These are phyloP conservation scores for Fusarium citri DNA, from an alignment of 2,329 filamentous ascomycete species.

Conservation along the genomic window DNA sequence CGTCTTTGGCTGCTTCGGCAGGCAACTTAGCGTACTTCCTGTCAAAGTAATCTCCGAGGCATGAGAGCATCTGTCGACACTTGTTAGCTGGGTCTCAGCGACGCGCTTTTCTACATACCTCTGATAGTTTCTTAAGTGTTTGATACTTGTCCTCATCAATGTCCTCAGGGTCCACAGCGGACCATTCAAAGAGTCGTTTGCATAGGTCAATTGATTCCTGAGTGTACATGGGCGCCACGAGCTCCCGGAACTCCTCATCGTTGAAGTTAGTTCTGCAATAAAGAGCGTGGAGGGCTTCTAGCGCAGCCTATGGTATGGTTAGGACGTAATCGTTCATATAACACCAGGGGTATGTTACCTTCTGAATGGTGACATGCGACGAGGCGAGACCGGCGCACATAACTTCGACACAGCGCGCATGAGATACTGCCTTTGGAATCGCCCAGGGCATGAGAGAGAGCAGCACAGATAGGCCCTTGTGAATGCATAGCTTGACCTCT, in stretches of 20 bases:
- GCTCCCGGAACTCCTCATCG: slow-evolving; percentile 80
- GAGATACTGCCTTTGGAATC: slow-evolving; percentile 82
- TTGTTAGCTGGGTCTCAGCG: neutral
- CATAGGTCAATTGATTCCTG: slow-evolving; percentile 77
- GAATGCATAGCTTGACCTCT: slow-evolving; percentile 75
- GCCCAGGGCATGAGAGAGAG: slow-evolving; percentile 88
- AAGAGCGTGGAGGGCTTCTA: slow-evolving; percentile 86
- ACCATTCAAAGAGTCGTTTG: slow-evolving; percentile 82
- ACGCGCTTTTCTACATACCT: slow-evolving; percentile 65
- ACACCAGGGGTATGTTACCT: slow-evolving; percentile 60
- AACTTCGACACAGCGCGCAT: slow-evolving; percentile 75
- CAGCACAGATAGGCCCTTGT: slow-evolving; percentile 82
- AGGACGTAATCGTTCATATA: slow-evolving; percentile 1
- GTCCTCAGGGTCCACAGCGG: slow-evolving; percentile 80
- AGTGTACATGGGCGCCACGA: slow-evolving; percentile 84
- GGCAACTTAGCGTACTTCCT: slow-evolving; percentile 77
- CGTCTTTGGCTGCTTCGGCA: slow-evolving; percentile 71
- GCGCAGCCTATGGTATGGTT: slow-evolving; percentile 68
- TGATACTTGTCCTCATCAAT: slow-evolving; percentile 93
- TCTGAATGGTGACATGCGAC: slow-evolving; percentile 77
- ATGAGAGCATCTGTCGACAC: slow-evolving; percentile 77
- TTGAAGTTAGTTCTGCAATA: slow-evolving; percentile 80
- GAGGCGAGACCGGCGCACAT: slow-evolving; percentile 79
- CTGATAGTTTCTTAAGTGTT: slow-evolving; percentile 91
- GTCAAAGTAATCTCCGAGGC: slow-evolving; percentile 85